A percentile compares a stretch with the other conserved stretches of the same genome.
Evolutionary conservation across 371 early-diverging fungal species (phyloP).

Genomic region (Mucor plumbeus): DNA sequence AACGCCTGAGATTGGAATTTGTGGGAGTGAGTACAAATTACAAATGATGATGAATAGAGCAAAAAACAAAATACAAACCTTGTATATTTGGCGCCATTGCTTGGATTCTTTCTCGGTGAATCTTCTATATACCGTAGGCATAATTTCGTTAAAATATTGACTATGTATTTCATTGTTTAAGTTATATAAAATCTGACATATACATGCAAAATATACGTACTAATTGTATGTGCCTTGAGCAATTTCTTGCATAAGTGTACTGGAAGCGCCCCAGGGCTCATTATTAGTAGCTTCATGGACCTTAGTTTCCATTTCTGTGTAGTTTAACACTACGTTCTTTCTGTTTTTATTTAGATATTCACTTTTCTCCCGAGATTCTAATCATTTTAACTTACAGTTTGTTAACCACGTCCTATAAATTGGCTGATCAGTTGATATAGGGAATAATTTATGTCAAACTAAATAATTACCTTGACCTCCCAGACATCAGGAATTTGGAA

Average conservation of each 20-base stretch:
- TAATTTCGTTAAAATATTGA: slow-evolving; percentile 90
- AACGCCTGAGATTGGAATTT: slow-evolving; percentile 62
- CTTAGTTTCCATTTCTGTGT: slow-evolving; percentile 88
- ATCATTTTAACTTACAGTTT: slow-evolving; percentile 57
- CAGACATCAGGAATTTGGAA: slow-evolving; percentile 58
- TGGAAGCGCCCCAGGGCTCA: slow-evolving; percentile 92
- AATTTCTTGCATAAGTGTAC: slow-evolving; percentile 89
- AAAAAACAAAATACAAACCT: slow-evolving; percentile 40
- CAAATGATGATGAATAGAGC: not conserved
- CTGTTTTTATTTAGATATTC: slow-evolving; percentile 25
- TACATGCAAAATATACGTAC: slow-evolving; percentile 39
- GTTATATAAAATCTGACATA: not conserved
- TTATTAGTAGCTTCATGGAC: slow-evolving; percentile 86
- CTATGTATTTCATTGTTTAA: slow-evolving; percentile 39
- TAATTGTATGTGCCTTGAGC: slow-evolving; percentile 84
- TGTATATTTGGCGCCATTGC: slow-evolving; percentile 95
- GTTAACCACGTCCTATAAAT: slow-evolving; percentile 63
- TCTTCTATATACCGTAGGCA: slow-evolving; percentile 88
- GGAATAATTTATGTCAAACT: not conserved
- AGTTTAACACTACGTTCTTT: slow-evolving; percentile 80
- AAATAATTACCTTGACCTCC: slow-evolving; percentile 54
- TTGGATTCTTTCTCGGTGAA: slow-evolving; percentile 83
- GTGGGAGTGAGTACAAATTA: not conserved
- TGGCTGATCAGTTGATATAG: not conserved
- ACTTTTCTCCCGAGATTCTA: not conserved